Conservation (phyloP, 352 stramenopile genomes). For the Globisporangium echinulatum region DNA sequence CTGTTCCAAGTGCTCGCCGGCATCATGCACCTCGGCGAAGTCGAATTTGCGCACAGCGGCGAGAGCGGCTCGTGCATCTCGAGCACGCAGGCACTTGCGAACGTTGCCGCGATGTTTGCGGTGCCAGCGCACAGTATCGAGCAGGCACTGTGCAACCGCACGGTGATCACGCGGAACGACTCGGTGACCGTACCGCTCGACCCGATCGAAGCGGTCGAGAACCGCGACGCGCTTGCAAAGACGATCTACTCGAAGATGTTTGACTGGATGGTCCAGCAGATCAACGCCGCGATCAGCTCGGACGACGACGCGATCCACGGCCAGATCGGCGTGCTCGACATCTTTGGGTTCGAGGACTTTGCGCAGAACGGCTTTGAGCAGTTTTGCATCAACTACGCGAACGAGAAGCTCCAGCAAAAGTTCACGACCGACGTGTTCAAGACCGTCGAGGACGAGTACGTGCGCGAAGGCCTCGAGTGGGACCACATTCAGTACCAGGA, state of each 20-base stretch:
- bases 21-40: conserved; percentile 95
- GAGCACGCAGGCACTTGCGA: conserved; percentile 43
- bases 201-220: conserved; percentile 88
- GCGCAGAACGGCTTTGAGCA: conserved; percentile 90
- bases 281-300: conserved; percentile 82
- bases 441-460: conserved; percentile 97
- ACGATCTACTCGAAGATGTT: conserved; percentile 98
- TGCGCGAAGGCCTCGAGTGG: conserved; percentile 95
- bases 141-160: conserved; percentile 88
- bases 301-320: conserved; percentile 62
- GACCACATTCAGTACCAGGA: conserved; percentile 98
- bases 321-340: conserved; percentile 96
- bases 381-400: conserved; percentile 92
- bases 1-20: conserved; percentile 87
- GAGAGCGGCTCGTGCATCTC: conserved; percentile 75
- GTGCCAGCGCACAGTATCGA: conserved; percentile 84
- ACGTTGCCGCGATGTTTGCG: conserved; percentile 88
- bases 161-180: conserved; percentile 88
- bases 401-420: conserved; percentile 90
- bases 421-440: conserved; percentile 96
- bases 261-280: conserved; percentile 94
- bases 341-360: conserved; percentile 99
- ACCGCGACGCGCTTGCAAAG: conserved; percentile 95
- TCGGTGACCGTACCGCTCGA: conserved; percentile 80
- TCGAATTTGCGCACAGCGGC: conserved; percentile 83